Percentiles rank a stretch among this genome's conserved stretches.
Evolutionary conservation across 2,329 filamentous ascomycete genomes (phyloP).

Genomic region (Clonostachys rhizophaga): DNA sequence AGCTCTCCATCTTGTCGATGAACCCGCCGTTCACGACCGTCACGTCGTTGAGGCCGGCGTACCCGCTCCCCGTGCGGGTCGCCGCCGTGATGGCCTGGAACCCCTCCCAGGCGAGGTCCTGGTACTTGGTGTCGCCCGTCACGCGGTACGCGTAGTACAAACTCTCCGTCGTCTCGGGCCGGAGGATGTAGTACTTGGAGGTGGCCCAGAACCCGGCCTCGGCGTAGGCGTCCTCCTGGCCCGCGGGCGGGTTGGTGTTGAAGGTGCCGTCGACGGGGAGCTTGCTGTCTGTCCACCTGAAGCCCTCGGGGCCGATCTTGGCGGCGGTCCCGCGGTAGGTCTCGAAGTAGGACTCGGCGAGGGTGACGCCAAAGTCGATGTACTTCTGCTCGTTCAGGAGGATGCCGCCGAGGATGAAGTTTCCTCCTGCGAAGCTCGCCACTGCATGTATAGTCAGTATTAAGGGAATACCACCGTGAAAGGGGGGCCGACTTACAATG

Average conservation of each 20-base stretch:
- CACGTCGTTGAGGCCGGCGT: constrained; percentile 61
- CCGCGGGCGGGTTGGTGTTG: constrained; percentile 3
- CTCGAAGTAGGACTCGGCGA: constrained; percentile 68
- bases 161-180: constrained; percentile 79
- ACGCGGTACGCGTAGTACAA: constrained; percentile 84
- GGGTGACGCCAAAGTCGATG: constrained; percentile 66
- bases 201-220: constrained; percentile 69
- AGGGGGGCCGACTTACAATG: constrained; percentile 36
- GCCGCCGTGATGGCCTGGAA: constrained; percentile 55
- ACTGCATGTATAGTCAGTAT: constrained; percentile 43
- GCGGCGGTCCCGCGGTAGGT: constrained; percentile 68
- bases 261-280: constrained; percentile 26
- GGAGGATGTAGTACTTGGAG: constrained; percentile 57
- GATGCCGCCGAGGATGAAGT: constrained; percentile 76
- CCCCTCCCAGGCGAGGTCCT: constrained; percentile 79
- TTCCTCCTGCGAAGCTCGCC: constrained; percentile 81
- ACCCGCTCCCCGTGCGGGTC: constrained; percentile 57
- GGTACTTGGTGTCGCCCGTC: constrained; percentile 71
- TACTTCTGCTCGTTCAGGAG: constrained; percentile 63
- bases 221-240: constrained; percentile 51
- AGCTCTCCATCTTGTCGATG: constrained; percentile 75
- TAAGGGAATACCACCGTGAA: constrained; percentile 8
- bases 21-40: constrained; percentile 53
- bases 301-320: constrained; percentile 72
- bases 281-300: constrained; percentile 52